Base-by-base conservation (phyloP, 345 rosid species). In the Brassica carinata region DNA sequence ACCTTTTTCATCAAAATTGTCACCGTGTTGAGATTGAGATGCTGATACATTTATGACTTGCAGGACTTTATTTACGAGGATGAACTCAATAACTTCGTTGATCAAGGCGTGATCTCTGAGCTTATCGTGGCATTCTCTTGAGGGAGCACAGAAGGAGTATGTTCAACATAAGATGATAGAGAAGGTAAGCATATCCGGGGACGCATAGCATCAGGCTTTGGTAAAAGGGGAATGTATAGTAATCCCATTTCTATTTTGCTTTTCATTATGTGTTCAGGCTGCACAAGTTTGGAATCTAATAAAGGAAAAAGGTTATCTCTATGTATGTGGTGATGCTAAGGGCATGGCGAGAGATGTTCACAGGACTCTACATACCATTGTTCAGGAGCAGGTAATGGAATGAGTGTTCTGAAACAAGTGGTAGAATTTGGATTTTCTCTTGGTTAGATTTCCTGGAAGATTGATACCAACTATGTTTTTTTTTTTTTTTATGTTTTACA, bases 321-420 rank as follows among this genome's bases (percentile, higher is more conserved):
- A 92, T 73, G 97, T 92, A 11, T 92, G 97, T 30, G 97, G 97
- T 78, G 97, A 92, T 88, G 94, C 97, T 79, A 92, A 92, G 86
- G 94, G 97, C 83, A 92, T 92, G 97, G 94, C 97, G 4, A 90
- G 83, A 77, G 97, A 92, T 69, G 97, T 90, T 34, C 97, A 92
- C 70, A 83, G 92, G 76, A 83, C 90, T 70, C 88, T 92, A 63
- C 97, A 89, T 85, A 87, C 86, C 65, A 89, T 92, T 67, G 73
- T 85, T 57, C 90, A 84, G 67, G 93, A 89, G 87, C 93, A 92
- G 93, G 97, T 90, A 79, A 58, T 23, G 64, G 59, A 18, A 40
- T 58, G 33, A 51, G 29, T 59, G 11, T 30, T 70, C 57, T 11
- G 17, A 8, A 13, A 40, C 71, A 38, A 64, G 70, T 45, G 38